Evolutionary conservation across 2,329 filamentous ascomycete genomes (phyloP), one percentile per base, ranked within the genome.

Genomic region (Venturia nashicola): DNA sequence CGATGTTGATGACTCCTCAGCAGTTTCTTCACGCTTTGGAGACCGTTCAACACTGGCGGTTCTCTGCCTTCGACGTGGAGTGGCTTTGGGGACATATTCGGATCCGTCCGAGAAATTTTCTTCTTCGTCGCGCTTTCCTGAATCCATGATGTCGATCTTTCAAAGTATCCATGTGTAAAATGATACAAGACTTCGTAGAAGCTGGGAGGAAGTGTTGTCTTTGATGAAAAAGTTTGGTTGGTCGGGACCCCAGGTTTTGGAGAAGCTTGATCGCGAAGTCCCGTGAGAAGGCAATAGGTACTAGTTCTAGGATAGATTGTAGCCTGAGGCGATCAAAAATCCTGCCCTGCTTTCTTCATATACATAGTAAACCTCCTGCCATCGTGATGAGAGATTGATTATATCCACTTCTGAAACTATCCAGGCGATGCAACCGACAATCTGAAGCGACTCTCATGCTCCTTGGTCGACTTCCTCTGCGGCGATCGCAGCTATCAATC

Each of bases 21-120:
- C 61, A 62, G 46, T 27, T 11, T 34, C 39, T 32, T 51, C 42
- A 18, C 7, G 23, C 20, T 23, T 32, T 27, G 36, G 23, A 18
- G 5, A 9, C 14, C 23, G 2, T 34, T 54, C 42, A 36, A 42
- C 34, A 12, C 36, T 20, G 12, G 32, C 12, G 1, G 20, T 8
- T 12, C n/a, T 46, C 36, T 27, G 32, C 20, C 8, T 61, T 5
- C n/a, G 59, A 43, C 16, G 16, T 20, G 39, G 59, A 32, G 23
- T 46, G 39, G 5, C 39, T 42, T 43, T 12, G 7, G 42, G 39
- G 6, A 42, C 39, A 42, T 46, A 46, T 18, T 42, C 42, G 36
- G 59, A 61, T n/a, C n/a, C 59, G 23, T 61, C 59, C 27, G 39
- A 61, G 39, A 34, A 57, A 20, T 57, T n/a, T 57, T 36, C 51